Base-by-base conservation (phyloP, 2,329 filamentous ascomycete genomes). In the Fusarium longipes region DNA sequence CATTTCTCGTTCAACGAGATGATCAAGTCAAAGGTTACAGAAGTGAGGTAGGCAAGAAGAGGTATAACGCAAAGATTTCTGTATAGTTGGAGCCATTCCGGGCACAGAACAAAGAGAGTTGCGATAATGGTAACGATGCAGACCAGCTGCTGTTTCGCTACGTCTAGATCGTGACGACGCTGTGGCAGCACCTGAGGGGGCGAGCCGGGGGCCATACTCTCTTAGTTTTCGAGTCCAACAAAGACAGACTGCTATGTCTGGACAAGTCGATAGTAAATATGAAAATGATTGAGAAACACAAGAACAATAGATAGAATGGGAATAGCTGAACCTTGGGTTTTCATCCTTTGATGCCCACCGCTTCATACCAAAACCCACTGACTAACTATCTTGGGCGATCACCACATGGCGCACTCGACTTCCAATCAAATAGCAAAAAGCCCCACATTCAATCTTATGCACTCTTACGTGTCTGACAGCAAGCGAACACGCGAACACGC, bases 121-220 rank as follows among this genome's bases (percentile, higher is more conserved):
- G 63, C 42, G 1, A 50, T 22, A 5, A 36, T 33, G 7, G 63
- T 57, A 3, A 65, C 56, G 6, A 66, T 40, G 3, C 61, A 20
- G 20, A 65, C 57, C 6, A 66, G 45, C 36, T 65, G 63, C 8
- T 51, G 49, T 20, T 66, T 65, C 7, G 43, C 63, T n/a, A 52
- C 33, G 0, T 61, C 50, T 7, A 65, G 15, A 11, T 66, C 57
- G 2, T 40, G 53, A 8, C 60, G 53, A 12, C 56, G 33, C 25
- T 50, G 61, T 6, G 24, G 24, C 24, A 22, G 54, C n/a, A 14
- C 30, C 30, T 17, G 45, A 24, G 29, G 47, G 9, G 62, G 39
- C 27, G 35, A 30, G 36, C 24, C 45, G 4, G 7, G 8, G 44
- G 39, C 29, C 63, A 65, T 65, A 12, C 3, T 60, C 33, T 18